Base-by-base conservation (phyloP, 2,329 filamentous ascomycete species). In the Ophiostoma australiae region DNA sequence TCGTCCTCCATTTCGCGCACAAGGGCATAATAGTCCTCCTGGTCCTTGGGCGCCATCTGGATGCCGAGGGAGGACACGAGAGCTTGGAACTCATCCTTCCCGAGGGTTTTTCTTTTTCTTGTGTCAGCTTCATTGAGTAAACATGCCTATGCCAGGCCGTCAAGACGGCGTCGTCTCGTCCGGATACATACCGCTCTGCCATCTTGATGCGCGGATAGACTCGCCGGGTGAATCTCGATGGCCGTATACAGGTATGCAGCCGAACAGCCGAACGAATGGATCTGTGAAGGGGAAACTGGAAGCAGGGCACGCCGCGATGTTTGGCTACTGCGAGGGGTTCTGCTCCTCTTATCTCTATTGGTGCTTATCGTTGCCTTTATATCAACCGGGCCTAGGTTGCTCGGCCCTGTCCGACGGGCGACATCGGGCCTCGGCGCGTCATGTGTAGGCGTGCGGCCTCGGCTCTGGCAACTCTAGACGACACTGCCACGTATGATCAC, bases 1-100 rank as follows among this genome's bases (percentile, higher is more conserved):
- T 78, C 76, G 4, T 74, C 72, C 70, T 80, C 77, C 44, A 77
- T 73, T 3, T 74, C 76, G 67, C 73, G 70, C n/a, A 79, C 68
- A 0, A 79, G 73, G 3, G 67, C 20, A 1, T 75, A 75, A 70
- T 79, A 80, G 70, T 76, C 77, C 1, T 74, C 71, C 1, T 75
- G 76, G 70, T 79, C 77, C 37, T 75, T 39, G 5, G 72, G 68
- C 20, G 70, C 61, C 74, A 75, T 74, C 15, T 66, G 27, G 27
- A 74, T 73, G 31, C 74, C 74, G 15, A 73, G 63, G 1, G 68
- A 70, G 37, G 71, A 70, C 8, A 70, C 72, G 6, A 75, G 31
- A 17, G 69, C 20, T 27, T 69, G 72, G 41, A 75, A 75, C 13
- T 23, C 52, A 7, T 73, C 74, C 33, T 70, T 72, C 8, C 71